These are phyloP conservation scores for Xylaria digitata DNA, from an alignment of 2,329 filamentous ascomycete genomes.

Conservation along the genomic window DNA sequence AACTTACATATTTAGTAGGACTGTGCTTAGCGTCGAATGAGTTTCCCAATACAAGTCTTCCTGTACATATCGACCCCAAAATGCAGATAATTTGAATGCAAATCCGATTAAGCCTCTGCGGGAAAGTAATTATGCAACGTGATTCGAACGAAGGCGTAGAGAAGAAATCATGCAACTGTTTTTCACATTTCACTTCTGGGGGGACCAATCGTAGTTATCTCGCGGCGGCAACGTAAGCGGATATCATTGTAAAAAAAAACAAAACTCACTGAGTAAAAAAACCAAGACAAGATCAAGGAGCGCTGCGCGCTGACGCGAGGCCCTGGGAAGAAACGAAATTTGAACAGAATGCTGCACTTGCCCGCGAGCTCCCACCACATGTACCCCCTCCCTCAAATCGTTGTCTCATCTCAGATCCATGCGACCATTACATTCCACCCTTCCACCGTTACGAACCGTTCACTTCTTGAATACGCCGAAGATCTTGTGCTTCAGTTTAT, in stretches of 20 bases:
- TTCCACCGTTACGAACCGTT: background rate
- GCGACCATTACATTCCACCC: background rate
- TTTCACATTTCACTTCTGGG: slow-evolving; percentile 1
- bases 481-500: slow-evolving; percentile 69
- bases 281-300: background rate
- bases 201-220: slow-evolving; percentile 2
- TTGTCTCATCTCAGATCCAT: background rate
- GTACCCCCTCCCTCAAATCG: background rate
- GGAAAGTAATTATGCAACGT: background rate
- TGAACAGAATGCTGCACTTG: slow-evolving; percentile 11
- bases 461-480: slow-evolving; percentile 63
- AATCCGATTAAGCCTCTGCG: background rate
- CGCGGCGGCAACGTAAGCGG: slow-evolving; percentile 25
- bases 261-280: slow-evolving; percentile 10
- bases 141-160: background rate
- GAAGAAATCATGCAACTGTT: background rate
- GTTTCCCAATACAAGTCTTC: background rate
- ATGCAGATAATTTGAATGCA: slow-evolving; percentile 4
- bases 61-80: slow-evolving; percentile 27
- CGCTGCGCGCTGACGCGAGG: background rate
- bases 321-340: slow-evolving; percentile 7
- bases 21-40: background rate
- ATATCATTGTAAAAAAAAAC: slow-evolving; percentile 31
- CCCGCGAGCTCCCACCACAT: slow-evolving; percentile 10
- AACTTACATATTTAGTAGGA: background rate